Evolutionary conservation across 768 basidiomycete species (phyloP).

Genomic region (Suillus variegatus): DNA sequence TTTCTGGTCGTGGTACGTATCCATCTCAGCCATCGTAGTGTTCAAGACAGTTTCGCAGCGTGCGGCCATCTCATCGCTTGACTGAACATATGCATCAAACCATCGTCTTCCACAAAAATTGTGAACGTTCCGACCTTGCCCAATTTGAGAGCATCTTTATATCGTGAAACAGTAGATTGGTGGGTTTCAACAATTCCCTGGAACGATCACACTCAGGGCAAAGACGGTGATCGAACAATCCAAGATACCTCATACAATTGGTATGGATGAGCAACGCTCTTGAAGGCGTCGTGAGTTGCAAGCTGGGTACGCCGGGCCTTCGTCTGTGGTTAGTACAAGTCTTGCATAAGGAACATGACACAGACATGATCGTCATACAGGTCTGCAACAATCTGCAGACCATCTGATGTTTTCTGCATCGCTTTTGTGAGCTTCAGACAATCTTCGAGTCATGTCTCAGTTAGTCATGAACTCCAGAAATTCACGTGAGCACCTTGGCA

Average conservation of each 20-base stretch:
- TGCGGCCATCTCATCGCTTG: slow-evolving; percentile 63
- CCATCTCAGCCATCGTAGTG: slow-evolving; percentile 87
- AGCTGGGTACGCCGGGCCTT: slow-evolving; percentile 77
- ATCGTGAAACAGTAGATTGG: slow-evolving; percentile 64
- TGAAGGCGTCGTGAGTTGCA: slow-evolving; percentile 73
- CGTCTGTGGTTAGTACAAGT: slow-evolving; percentile 8
- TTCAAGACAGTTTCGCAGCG: slow-evolving; percentile 89
- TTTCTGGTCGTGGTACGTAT: slow-evolving; percentile 76
- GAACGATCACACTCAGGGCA: slow-evolving; percentile 5
- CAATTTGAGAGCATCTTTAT: slow-evolving; percentile 49
- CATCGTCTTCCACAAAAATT: background rate
- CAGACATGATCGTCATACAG: slow-evolving; percentile 78
- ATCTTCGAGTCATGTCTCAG: slow-evolving; percentile 39
- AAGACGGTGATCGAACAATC: background rate
- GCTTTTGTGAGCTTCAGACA: slow-evolving; percentile 81
- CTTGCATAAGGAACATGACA: slow-evolving; percentile 10
- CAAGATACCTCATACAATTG: slow-evolving; percentile 62
- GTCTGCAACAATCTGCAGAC: slow-evolving; percentile 72
- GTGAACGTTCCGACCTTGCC: slow-evolving; percentile 35
- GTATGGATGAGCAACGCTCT: slow-evolving; percentile 76
- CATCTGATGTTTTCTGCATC: slow-evolving; percentile 73
- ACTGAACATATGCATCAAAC: slow-evolving; percentile 33
- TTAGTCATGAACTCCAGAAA: background rate
- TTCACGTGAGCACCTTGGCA: slow-evolving; percentile 53
- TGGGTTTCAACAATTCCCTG: slow-evolving; percentile 79